Evolutionary conservation across 139 green algal genomes (phyloP).

Genomic region (Closterium sp.): DNA sequence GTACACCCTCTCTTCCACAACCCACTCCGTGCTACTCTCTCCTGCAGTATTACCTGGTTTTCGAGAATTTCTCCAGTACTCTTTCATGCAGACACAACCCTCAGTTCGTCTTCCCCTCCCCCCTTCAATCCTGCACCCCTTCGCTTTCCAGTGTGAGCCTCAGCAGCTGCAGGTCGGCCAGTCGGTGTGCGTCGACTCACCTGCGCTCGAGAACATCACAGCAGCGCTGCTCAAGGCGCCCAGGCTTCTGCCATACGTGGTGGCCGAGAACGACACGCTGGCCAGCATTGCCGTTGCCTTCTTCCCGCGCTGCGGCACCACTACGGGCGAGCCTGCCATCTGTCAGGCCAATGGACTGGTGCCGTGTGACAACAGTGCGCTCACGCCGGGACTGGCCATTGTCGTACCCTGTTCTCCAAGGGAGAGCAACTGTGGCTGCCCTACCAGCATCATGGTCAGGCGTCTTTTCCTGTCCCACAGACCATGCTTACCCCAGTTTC

Average conservation of each 20-base stretch:
- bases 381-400: background rate
- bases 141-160: constrained; percentile 5
- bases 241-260: constrained; percentile 8
- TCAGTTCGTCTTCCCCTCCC: background rate
- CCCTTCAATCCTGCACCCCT: background rate
- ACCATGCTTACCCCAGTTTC: background rate
- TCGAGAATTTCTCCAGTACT: background rate
- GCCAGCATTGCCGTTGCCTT: background rate
- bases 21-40: background rate
- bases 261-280: constrained; percentile 14
- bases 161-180: constrained; percentile 27
- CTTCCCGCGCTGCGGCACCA: background rate
- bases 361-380: background rate
- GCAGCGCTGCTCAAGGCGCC: background rate
- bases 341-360: background rate
- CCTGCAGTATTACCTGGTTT: background rate
- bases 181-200: constrained; percentile 17
- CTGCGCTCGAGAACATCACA: background rate
- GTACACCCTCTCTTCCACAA: background rate
- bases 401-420: background rate
- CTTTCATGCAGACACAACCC: background rate
- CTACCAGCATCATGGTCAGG: background rate
- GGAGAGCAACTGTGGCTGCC: constrained; percentile 18
- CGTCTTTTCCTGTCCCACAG: background rate
- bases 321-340: background rate